Evolutionary conservation across 192 early-diverging fungal species (phyloP).

Genomic region (Umbelopsis vinacea): DNA sequence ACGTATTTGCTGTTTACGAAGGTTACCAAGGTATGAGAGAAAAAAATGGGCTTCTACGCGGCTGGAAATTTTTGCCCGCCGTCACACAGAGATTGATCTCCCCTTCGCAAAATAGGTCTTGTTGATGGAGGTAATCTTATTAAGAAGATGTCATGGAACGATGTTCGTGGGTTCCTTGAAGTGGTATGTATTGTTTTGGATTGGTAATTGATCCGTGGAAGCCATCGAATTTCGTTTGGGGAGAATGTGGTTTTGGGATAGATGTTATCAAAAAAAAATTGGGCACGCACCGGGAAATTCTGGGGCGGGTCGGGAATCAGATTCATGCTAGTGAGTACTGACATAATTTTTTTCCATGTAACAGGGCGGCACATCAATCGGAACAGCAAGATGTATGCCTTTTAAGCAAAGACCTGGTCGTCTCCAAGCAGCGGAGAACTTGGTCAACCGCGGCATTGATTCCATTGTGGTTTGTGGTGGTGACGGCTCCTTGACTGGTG

Average conservation of each 20-base stretch:
- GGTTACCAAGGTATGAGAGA: slow-evolving; percentile 82
- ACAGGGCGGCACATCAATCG: slow-evolving; percentile 94
- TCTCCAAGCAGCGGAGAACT: slow-evolving; percentile 77
- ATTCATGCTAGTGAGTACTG: background rate
- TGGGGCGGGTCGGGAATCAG: background rate
- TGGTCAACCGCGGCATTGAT: slow-evolving; percentile 93
- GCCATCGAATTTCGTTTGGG: background rate
- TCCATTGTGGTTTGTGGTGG: slow-evolving; percentile 95
- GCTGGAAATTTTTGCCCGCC: slow-evolving; percentile 12
- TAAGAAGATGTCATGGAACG: slow-evolving; percentile 82
- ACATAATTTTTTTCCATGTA: slow-evolving; percentile 7
- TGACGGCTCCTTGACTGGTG: slow-evolving; percentile 96
- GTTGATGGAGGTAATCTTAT: slow-evolving; percentile 93
- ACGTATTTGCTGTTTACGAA: slow-evolving; percentile 91
- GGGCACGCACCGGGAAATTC: slow-evolving; percentile 13
- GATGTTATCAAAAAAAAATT: background rate
- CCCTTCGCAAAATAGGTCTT: slow-evolving; percentile 59
- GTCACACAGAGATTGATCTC: slow-evolving; percentile 14
- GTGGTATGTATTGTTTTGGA: slow-evolving; percentile 47
- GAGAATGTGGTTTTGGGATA: background rate
- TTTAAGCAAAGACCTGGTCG: slow-evolving; percentile 89
- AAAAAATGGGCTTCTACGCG: slow-evolving; percentile 1
- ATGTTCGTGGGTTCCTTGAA: slow-evolving; percentile 86
- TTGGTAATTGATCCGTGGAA: background rate
- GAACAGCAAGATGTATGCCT: slow-evolving; percentile 87